Percentiles rank a stretch among this genome's conserved stretches.
Conservation (phyloP, 2,329 filamentous ascomycete species). For the Venturia carpophila region DNA sequence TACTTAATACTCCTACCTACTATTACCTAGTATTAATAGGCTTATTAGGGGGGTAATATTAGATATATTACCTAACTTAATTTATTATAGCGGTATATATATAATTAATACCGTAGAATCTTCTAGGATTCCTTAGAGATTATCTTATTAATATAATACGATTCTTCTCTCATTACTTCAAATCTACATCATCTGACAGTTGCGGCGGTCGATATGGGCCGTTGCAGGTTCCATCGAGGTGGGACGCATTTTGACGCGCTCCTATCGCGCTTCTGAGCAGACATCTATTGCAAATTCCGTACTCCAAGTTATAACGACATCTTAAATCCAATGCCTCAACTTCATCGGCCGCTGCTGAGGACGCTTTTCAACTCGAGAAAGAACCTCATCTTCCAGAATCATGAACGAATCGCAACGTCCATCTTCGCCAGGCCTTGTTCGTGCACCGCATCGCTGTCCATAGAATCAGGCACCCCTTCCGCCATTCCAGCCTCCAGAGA, state of each 20-base stretch:
- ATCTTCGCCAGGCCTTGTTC: constrained; percentile 17
- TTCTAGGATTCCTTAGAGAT: too few relatives aligned
- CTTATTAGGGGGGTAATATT: too few relatives aligned
- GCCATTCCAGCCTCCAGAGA: constrained; percentile 23
- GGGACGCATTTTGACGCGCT: not conserved
- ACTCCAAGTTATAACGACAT: not conserved
- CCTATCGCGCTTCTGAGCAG: not conserved
- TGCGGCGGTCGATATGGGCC: too few relatives aligned
- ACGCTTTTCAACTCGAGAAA: constrained; percentile 8
- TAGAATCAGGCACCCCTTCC: not conserved
- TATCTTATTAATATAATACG: too few relatives aligned
- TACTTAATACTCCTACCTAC: too few relatives aligned
- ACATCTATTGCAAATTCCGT: not conserved
- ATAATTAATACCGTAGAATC: too few relatives aligned
- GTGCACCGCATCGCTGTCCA: constrained; percentile 16
- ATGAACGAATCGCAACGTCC: constrained; percentile 15
- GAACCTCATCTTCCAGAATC: constrained; percentile 9
- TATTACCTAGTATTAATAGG: too few relatives aligned
- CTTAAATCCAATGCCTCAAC: constrained; percentile 13
- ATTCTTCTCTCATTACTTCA: too few relatives aligned
- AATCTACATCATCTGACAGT: too few relatives aligned
- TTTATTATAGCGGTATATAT: too few relatives aligned
- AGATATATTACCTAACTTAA: too few relatives aligned
- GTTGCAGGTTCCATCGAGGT: too few relatives aligned
- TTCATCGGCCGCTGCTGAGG: constrained; percentile 5